Evolutionary conservation across 2,329 filamentous ascomycete genomes (phyloP), one percentile per base, ranked within the genome.

Genomic region (Anisogramma anomala): DNA sequence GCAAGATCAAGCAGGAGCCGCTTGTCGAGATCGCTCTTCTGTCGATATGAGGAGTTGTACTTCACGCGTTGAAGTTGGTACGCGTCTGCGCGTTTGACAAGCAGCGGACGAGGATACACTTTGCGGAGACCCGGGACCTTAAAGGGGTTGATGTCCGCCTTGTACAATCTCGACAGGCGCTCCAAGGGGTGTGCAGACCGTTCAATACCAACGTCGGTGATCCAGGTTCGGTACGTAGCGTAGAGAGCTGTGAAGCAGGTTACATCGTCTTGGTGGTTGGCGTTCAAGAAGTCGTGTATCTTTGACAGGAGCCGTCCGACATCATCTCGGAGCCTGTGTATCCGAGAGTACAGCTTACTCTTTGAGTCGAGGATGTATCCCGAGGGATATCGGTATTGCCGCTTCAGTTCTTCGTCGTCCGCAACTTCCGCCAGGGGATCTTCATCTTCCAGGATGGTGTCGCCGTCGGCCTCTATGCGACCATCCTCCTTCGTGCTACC

Each of bases 201-300:
- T 62, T 98, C 91, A 46, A 95, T 93, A 14, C 93, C 91, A 30
- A 98, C 88, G 54, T 98, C 91, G 1, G 94, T 87, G 53, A 98
- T 96, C 87, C 88, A 98, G 7, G 85, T 91, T 32, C 86, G 74
- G 58, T 95, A 98, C 1, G 89, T 85, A 17, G 83, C 83, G 61
- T 94, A 98, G 2, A 98, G 64, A 1, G 88, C 79, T 18, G 87
- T 94, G 63, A 98, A 98, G 61, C 87, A 95, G 13, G 84, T 79
- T 1, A 98, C 91, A 57, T 98, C 91, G 55, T 98, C 91, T 57
- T 96, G 85, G 56, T 94, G 88, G 46, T 89, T 79, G 47, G 77
- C 66, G 14, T 77, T 80, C 44, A 98, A 66, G 64, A 95, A 98
- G 2, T 70, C 64, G 60, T 98, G 93, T 1, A 93, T 86, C 41